phyloP scores from a whole-genome alignment of 352 stramenopile genomes.

The Bremia lactucae region DNA sequence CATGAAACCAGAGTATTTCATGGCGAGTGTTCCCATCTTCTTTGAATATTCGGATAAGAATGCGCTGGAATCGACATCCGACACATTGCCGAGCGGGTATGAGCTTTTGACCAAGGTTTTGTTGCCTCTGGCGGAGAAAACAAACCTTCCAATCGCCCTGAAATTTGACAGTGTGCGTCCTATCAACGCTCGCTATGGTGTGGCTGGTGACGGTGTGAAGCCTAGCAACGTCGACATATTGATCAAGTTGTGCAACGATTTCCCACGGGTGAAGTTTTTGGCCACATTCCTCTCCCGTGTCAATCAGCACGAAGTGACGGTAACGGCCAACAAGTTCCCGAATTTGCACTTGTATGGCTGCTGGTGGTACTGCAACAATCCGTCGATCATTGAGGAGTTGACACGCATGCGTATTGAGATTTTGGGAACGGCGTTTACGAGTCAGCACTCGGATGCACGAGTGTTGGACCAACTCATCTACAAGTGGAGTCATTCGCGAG shows the following conservation, averaged over 20 bases:
- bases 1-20: conserved; percentile 91
- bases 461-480: conserved; percentile 92
- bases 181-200: conserved; percentile 72
- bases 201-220: conserved; percentile 87
- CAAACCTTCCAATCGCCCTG: conserved; percentile 85
- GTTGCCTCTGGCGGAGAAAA: conserved; percentile 81
- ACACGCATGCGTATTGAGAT: conserved; percentile 90
- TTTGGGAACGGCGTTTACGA: conserved; percentile 88
- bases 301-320: conserved; percentile 91
- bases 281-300: conserved; percentile 87
- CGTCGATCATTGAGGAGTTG: conserved; percentile 85
- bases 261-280: conserved; percentile 89
- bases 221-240: conserved; percentile 82
- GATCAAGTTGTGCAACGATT: conserved; percentile 73
- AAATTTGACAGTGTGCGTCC: conserved; percentile 88
- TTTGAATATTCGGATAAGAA: conserved; percentile 63
- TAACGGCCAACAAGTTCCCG: conserved; percentile 90
- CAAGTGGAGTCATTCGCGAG: conserved; percentile 90
- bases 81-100: conserved; percentile 27
- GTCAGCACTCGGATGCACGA: conserved; percentile 89
- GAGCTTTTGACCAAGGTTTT: conserved; percentile 84
- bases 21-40: conserved; percentile 88
- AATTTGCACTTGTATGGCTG: conserved; percentile 93
- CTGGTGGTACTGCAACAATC: conserved; percentile 95
- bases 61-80: conserved; percentile 4